A percentile compares a stretch with the other conserved stretches of the same genome.
These are phyloP conservation scores for Allantophomopsis lycopodina DNA, from an alignment of 2,329 filamentous ascomycete species.

Conservation along the genomic window DNA sequence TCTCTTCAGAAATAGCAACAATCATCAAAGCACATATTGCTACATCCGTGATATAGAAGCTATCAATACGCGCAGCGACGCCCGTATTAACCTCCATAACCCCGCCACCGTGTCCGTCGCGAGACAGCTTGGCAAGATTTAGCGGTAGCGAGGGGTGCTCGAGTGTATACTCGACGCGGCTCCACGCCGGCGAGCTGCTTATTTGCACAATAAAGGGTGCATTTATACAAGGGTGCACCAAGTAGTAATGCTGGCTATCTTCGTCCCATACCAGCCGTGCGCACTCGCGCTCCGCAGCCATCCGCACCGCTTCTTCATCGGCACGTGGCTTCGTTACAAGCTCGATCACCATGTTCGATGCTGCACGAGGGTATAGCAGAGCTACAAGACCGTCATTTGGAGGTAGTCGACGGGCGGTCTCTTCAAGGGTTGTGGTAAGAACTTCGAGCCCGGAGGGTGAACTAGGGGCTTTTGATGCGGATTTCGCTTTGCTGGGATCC, in stretches of 20 bases:
- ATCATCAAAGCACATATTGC: constrained; percentile 45
- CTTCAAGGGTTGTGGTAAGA: constrained; percentile 42
- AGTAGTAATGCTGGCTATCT: constrained; percentile 41
- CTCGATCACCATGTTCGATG: constrained; percentile 48
- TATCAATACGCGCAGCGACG: constrained; percentile 43
- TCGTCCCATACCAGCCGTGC: constrained; percentile 61
- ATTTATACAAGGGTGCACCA: constrained; percentile 50
- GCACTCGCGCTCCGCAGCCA: constrained; percentile 53
- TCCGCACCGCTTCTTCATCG: constrained; percentile 43
- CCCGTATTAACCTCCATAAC: constrained; percentile 46
- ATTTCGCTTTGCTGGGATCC: constrained; percentile 40
- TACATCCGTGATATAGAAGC: constrained; percentile 48
- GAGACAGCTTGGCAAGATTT: constrained; percentile 44
- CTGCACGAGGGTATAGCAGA: constrained; percentile 51
- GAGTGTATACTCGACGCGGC: constrained; percentile 47
- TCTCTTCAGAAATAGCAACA: constrained; percentile 42
- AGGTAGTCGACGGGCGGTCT: constrained; percentile 33
- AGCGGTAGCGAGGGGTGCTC: constrained; percentile 49
- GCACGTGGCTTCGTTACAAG: constrained; percentile 25
- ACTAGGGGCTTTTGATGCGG: constrained; percentile 8
- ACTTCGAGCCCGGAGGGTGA: constrained; percentile 24
- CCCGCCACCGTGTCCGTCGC: constrained; percentile 43
- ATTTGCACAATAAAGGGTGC: constrained; percentile 48
- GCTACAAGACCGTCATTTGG: constrained; percentile 53
- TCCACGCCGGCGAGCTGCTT: constrained; percentile 43